Percentiles rank a stretch among this genome's conserved stretches.
phyloP scores from a whole-genome alignment of 805 yeast genomes.

The Barnettozyma sp. region DNA sequence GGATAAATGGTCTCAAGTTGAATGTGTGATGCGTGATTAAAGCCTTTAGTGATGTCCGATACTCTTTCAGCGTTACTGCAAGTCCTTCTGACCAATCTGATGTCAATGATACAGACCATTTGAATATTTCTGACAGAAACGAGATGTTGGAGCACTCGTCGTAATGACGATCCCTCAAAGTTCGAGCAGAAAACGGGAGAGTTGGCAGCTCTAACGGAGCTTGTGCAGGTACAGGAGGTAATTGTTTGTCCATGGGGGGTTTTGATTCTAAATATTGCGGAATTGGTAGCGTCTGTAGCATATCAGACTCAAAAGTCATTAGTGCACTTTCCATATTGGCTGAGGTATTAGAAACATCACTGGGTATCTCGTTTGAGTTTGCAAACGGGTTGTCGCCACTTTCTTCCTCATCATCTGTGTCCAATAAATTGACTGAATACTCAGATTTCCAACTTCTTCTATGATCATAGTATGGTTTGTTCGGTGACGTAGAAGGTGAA shows the following conservation, averaged over 20 bases:
- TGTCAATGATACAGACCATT: slow-evolving; percentile 46
- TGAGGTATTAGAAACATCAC: slow-evolving; percentile 7
- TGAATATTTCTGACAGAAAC: slow-evolving; percentile 41
- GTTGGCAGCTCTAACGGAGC: slow-evolving; percentile 39
- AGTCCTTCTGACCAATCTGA: slow-evolving; percentile 47
- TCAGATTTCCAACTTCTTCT: slow-evolving; percentile 26
- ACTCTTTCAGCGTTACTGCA: slow-evolving; percentile 43
- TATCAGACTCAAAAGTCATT: slow-evolving; percentile 11
- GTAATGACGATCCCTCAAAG: slow-evolving; percentile 42
- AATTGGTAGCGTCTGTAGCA: slow-evolving; percentile 6
- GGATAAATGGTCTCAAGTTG: slow-evolving; percentile 41
- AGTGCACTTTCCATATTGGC: background rate
- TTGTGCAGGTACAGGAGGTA: slow-evolving; percentile 41
- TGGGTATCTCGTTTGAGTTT: slow-evolving; percentile 2
- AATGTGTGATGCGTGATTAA: slow-evolving; percentile 46
- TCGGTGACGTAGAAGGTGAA: slow-evolving; percentile 23
- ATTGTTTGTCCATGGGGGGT: slow-evolving; percentile 9
- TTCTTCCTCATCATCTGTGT: slow-evolving; percentile 9
- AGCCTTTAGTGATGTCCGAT: slow-evolving; percentile 44
- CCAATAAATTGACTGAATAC: slow-evolving; percentile 16
- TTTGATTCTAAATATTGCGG: background rate
- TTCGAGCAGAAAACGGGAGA: slow-evolving; percentile 48
- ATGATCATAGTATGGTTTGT: slow-evolving; percentile 22
- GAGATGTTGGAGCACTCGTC: slow-evolving; percentile 40
- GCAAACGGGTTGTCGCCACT: slow-evolving; percentile 5